Evolutionary conservation across 768 basidiomycete genomes (phyloP), one percentile per base, ranked within the genome.

Genomic region (Dictyophora rubrovolvata): DNA sequence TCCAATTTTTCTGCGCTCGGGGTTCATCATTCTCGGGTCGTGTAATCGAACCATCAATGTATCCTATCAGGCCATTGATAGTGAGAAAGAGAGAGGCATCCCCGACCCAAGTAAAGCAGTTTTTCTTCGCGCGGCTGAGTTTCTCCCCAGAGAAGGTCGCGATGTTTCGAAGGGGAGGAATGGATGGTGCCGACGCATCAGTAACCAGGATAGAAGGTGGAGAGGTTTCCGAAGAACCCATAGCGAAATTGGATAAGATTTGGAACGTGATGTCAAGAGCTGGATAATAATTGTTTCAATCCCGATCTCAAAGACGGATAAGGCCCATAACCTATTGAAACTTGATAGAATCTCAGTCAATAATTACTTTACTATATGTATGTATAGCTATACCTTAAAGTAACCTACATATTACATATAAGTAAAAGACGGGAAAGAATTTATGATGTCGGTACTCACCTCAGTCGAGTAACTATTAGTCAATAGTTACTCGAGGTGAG

Each of bases 251-350:
- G 7, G 23, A 7, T 50, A 20, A 8, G n/a, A 8, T 20, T 50
- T 17, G 23, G 18, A 11, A 17, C n/a, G 23, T 20, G n/a, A n/a
- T n/a, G n/a, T n/a, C n/a, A n/a, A n/a, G n/a, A n/a, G n/a, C n/a
- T n/a, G n/a, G n/a, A n/a, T n/a, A n/a, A n/a, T n/a, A n/a, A n/a
- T n/a, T n/a, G n/a, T 20, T 11, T 50, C 7, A 7, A 8, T 20
- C 8, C 11, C 18, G 7, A 11, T 8, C n/a, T 20, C n/a, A 50
- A 7, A 50, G 49, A 50, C n/a, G 49, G 23, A 50, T 50, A 50
- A 50, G 49, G 49, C 49, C 49, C 49, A 50, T 50, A 50, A 50
- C 49, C 49, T 50, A 17, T 50, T 50, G n/a, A 23, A 50, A 50
- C 36, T 37, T n/a, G n/a, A n/a, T n/a, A n/a, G n/a, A n/a, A n/a